These are phyloP conservation scores for Scenedesmus sp. DNA, from an alignment of 163 green algal species.

Conservation along the genomic window DNA sequence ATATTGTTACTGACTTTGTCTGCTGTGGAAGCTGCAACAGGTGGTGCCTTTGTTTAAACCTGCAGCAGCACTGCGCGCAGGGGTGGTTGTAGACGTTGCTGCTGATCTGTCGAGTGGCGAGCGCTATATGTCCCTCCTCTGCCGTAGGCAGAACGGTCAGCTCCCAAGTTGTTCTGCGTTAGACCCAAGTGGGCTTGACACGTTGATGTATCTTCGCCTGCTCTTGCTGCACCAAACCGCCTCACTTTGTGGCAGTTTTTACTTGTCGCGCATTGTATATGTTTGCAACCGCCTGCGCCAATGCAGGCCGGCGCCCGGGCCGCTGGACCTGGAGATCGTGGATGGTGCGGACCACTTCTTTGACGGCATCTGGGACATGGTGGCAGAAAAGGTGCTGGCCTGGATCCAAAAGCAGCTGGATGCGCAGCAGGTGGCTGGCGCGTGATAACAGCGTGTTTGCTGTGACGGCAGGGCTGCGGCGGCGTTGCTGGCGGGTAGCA, in stretches of 20 bases:
- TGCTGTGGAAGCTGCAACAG: background rate
- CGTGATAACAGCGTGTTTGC: background rate
- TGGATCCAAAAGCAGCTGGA: slow-evolving; percentile 32
- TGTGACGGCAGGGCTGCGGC: background rate
- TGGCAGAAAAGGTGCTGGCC: slow-evolving; percentile 11
- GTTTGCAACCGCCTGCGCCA: background rate
- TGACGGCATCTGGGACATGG: slow-evolving; percentile 11
- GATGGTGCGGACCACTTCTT: slow-evolving; percentile 52
- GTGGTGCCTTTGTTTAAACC: background rate
- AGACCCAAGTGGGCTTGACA: too few species aligned
- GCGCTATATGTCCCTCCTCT: too few species aligned
- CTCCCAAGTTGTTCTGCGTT: too few species aligned
- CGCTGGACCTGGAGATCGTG: slow-evolving; percentile 39
- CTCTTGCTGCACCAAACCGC: too few species aligned
- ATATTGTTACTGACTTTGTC: background rate
- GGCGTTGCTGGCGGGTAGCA: background rate
- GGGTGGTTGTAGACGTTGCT: too few species aligned
- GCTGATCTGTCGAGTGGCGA: too few species aligned
- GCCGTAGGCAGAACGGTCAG: too few species aligned
- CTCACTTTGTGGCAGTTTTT: too few species aligned
- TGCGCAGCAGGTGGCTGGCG: background rate
- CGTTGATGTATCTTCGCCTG: too few species aligned
- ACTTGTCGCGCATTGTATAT: background rate
- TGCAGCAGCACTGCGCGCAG: too few species aligned
- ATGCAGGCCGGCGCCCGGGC: background rate